phyloP scores from a whole-genome alignment of 306 rosid genomes.

The Rosa chinensis region DNA sequence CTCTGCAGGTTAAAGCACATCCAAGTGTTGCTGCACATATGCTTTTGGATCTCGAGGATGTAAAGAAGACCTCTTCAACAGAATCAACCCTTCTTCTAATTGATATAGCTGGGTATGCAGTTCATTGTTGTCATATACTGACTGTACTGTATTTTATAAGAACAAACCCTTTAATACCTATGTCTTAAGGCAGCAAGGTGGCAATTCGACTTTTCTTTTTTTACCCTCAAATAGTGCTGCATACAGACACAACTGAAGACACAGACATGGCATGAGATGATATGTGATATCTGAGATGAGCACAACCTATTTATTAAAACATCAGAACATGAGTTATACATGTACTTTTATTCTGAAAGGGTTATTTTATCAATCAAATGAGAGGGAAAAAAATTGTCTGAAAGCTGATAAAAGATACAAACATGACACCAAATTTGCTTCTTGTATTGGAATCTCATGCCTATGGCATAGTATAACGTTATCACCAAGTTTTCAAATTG shows the following conservation, averaged over 20 bases:
- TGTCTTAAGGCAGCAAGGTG: not conserved
- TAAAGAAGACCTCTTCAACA: constrained; percentile 74
- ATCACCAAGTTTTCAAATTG: not conserved
- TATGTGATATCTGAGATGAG: not conserved
- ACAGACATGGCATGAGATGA: not conserved
- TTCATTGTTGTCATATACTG: constrained; percentile 14
- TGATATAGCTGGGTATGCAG: constrained; percentile 89
- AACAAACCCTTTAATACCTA: not conserved
- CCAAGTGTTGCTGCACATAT: constrained; percentile 83
- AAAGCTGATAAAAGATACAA: not conserved
- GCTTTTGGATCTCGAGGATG: constrained; percentile 77
- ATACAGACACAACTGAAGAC: not conserved
- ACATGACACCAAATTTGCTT: not conserved
- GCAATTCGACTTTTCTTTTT: not conserved
- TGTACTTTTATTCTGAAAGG: not conserved
- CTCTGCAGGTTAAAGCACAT: constrained; percentile 80
- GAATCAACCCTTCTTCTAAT: constrained; percentile 89
- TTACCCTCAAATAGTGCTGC: not conserved
- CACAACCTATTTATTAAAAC: not conserved
- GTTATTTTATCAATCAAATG: not conserved
- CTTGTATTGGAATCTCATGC: not conserved
- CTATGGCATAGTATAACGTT: not conserved
- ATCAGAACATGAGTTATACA: not conserved
- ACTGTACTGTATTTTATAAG: not conserved
- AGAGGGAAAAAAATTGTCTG: not conserved